phyloP scores from a whole-genome alignment of 2,329 filamentous ascomycete genomes.

The Xylariaceae sp. region DNA sequence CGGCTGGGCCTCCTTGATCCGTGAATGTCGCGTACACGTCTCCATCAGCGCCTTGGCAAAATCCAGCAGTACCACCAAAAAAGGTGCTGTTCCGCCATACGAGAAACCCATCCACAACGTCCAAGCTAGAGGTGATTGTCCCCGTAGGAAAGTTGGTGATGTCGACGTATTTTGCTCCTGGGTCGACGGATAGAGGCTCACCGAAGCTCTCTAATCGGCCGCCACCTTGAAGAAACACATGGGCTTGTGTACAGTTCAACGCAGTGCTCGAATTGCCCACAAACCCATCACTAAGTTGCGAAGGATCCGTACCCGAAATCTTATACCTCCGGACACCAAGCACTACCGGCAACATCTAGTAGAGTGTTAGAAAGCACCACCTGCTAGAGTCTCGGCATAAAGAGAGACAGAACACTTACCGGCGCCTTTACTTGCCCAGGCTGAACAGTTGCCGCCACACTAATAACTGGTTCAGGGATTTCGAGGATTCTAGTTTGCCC shows the following conservation, averaged over 20 bases:
- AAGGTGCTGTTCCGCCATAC: slow-evolving; percentile 30
- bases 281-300: slow-evolving; percentile 19
- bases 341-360: slow-evolving; percentile 5
- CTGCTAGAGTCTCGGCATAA: not conserved
- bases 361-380: not conserved
- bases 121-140: slow-evolving; percentile 20
- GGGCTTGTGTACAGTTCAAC: slow-evolving; percentile 25
- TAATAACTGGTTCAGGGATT: not conserved
- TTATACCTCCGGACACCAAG: not conserved
- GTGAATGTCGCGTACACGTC: slow-evolving; percentile 30
- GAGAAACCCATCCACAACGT: slow-evolving; percentile 21
- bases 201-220: slow-evolving; percentile 21
- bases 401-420: not conserved
- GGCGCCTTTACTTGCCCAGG: not conserved
- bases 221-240: slow-evolving; percentile 14
- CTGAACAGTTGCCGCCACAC: not conserved
- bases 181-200: slow-evolving; percentile 22
- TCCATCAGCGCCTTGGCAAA: slow-evolving; percentile 21
- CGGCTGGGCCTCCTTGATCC: slow-evolving; percentile 11
- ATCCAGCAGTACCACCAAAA: slow-evolving; percentile 26
- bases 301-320: not conserved
- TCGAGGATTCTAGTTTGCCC: not conserved
- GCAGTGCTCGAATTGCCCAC: slow-evolving; percentile 22
- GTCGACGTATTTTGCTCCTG: slow-evolving; percentile 26
- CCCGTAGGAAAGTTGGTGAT: slow-evolving; percentile 16